A percentile compares a stretch with the other conserved stretches of the same genome.
These are phyloP conservation scores for Pezicula neosporulosa DNA, from an alignment of 2,329 filamentous ascomycete species.

Conservation along the genomic window DNA sequence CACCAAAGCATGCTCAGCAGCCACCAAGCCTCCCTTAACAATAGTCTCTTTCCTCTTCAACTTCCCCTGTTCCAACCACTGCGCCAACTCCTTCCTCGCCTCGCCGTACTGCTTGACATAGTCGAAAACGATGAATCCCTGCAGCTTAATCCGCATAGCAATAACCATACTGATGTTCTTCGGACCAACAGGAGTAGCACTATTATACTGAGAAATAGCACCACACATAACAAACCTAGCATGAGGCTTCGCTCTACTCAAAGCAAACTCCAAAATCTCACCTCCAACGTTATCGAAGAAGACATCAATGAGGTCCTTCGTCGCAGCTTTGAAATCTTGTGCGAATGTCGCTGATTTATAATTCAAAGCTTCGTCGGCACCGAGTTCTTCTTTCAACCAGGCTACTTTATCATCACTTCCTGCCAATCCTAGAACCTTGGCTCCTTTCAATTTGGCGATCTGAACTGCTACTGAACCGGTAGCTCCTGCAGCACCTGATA, in stretches of 20 bases:
- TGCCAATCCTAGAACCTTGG: slow-evolving; percentile 55
- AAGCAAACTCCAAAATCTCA: slow-evolving; percentile 61
- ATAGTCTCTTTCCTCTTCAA: slow-evolving; percentile 70
- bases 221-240: slow-evolving; percentile 56
- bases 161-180: slow-evolving; percentile 51
- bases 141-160: slow-evolving; percentile 53
- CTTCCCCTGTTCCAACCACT: slow-evolving; percentile 71
- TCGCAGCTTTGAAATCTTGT: slow-evolving; percentile 54
- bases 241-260: slow-evolving; percentile 54
- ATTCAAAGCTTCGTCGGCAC: slow-evolving; percentile 62
- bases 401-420: slow-evolving; percentile 61
- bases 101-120: slow-evolving; percentile 52
- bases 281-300: slow-evolving; percentile 72
- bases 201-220: slow-evolving; percentile 66
- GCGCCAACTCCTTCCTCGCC: slow-evolving; percentile 57
- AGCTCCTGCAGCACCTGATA: slow-evolving; percentile 71
- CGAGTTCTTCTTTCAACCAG: slow-evolving; percentile 59
- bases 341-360: slow-evolving; percentile 64
- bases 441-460: slow-evolving; percentile 68
- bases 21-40: slow-evolving; percentile 62
- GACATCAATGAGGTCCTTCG: slow-evolving; percentile 56
- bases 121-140: slow-evolving; percentile 74
- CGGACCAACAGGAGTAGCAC: slow-evolving; percentile 49
- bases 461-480: slow-evolving; percentile 72
- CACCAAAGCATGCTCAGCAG: slow-evolving; percentile 59